Conservation (phyloP, 2,329 filamentous ascomycete genomes). For the Calonectria pauciramosa region DNA sequence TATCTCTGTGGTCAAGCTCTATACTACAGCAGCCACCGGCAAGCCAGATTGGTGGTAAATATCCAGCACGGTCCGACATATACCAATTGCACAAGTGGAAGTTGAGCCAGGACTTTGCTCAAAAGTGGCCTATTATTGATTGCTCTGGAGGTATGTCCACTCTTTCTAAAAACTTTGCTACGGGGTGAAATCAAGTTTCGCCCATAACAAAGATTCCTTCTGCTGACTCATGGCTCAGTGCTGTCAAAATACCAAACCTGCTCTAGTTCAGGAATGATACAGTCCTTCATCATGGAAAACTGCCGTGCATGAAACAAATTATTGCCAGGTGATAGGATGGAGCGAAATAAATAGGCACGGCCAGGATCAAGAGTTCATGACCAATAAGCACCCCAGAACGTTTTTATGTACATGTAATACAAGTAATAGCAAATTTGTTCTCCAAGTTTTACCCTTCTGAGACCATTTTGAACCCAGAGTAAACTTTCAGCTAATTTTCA, state of each 20-base stretch:
- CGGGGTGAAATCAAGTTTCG: background rate
- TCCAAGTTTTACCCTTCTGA: too few relatives aligned
- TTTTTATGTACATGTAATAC: background rate
- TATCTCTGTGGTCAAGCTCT: background rate
- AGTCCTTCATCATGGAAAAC: background rate
- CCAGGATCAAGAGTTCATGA: background rate
- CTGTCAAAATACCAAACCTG: background rate
- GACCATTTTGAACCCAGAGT: too few relatives aligned
- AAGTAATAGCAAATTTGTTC: too few relatives aligned
- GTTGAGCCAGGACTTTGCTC: constrained; percentile 1
- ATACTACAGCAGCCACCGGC: background rate
- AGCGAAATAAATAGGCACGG: background rate
- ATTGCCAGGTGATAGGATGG: background rate
- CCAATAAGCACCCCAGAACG: background rate
- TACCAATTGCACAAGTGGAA: background rate
- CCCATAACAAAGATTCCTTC: background rate
- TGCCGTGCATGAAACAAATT: background rate
- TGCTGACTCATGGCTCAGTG: background rate
- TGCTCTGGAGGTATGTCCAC: background rate
- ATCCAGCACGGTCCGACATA: background rate
- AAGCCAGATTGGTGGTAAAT: background rate
- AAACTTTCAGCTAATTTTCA: background rate
- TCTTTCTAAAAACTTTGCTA: background rate
- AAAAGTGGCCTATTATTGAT: constrained; percentile 11
- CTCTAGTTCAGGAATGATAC: background rate